phyloP scores from a whole-genome alignment of 768 basidiomycete genomes.

The Gloeopeniophorella convolvens region DNA sequence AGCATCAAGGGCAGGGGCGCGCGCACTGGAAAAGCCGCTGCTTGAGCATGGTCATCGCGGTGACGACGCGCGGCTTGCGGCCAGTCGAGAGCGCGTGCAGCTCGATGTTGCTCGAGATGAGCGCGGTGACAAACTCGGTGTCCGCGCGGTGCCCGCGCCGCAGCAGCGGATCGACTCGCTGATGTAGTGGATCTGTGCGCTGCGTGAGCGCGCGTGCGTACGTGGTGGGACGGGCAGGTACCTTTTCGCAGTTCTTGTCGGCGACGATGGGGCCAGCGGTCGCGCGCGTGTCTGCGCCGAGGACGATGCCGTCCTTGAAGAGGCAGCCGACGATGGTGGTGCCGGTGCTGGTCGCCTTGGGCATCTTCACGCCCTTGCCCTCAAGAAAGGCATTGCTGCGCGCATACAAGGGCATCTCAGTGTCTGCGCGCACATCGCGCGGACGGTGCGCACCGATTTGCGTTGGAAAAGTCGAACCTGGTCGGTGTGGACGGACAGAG shows the following conservation, averaged over 20 bases:
- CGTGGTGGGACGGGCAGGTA: constrained; percentile 30
- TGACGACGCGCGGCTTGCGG: constrained; percentile 87
- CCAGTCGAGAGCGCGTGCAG: constrained; percentile 88
- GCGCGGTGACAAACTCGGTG: constrained; percentile 89
- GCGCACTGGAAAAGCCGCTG: constrained; percentile 86
- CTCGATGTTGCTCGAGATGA: constrained; percentile 95
- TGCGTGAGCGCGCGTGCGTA: no score
- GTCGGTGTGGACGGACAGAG: constrained; percentile 38
- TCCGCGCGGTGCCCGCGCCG: constrained; percentile 99
- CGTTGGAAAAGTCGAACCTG: constrained; percentile 78
- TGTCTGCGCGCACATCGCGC: no score
- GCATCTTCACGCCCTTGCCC: constrained; percentile 63
- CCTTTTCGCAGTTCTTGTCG: constrained; percentile 99
- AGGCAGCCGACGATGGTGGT: constrained; percentile 98
- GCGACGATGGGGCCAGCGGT: constrained; percentile 93
- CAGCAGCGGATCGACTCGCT: constrained; percentile 95
- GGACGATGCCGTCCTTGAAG: constrained; percentile 86
- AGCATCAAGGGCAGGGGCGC: neutral
- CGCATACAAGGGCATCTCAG: no score
- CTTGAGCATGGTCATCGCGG: constrained; percentile 99
- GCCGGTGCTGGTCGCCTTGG: constrained; percentile 87
- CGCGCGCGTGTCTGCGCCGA: constrained; percentile 95
- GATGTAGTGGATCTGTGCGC: constrained; percentile 86
- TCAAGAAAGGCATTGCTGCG: constrained; percentile 65
- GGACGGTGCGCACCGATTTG: constrained; percentile 44